A percentile compares a stretch with the other conserved stretches of the same genome.
These are phyloP conservation scores for Neopestalotiopsis rosae DNA, from an alignment of 2,329 filamentous ascomycete genomes.

Conservation along the genomic window DNA sequence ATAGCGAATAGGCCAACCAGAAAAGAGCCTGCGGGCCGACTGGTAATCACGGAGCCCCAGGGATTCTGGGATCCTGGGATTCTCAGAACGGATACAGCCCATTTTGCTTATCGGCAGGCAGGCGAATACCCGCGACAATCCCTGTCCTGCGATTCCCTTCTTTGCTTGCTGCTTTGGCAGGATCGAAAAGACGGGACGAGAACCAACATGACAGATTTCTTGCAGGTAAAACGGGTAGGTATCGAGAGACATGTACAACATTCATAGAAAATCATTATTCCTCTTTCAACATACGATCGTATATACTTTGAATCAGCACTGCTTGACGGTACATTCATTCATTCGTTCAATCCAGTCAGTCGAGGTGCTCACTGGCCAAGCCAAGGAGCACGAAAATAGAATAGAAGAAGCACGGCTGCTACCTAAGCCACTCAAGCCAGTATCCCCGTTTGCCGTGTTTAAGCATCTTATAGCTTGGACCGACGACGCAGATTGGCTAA, in stretches of 20 bases:
- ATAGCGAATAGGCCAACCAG: not conserved
- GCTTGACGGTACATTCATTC: not conserved
- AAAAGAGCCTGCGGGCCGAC: constrained; percentile 3
- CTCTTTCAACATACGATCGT: no score
- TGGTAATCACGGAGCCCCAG: not conserved
- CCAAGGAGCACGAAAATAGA: not conserved
- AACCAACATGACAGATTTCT: no score
- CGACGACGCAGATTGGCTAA: not conserved
- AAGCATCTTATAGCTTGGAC: not conserved
- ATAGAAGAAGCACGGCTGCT: not conserved
- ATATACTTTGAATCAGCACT: not conserved
- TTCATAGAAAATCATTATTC: no score
- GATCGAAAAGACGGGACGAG: no score
- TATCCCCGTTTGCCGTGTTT: not conserved
- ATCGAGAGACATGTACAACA: no score
- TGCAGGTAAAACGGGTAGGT: no score
- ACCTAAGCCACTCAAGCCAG: not conserved
- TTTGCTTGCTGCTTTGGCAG: no score
- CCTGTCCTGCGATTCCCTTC: not conserved
- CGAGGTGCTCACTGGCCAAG: not conserved
- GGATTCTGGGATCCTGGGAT: not conserved
- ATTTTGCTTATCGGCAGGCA: constrained; percentile 5
- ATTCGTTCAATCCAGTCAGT: not conserved
- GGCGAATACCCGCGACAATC: not conserved
- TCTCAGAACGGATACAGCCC: not conserved